phyloP scores from a whole-genome alignment of 2,329 filamentous ascomycete genomes.

The Emergomyces africanus region DNA sequence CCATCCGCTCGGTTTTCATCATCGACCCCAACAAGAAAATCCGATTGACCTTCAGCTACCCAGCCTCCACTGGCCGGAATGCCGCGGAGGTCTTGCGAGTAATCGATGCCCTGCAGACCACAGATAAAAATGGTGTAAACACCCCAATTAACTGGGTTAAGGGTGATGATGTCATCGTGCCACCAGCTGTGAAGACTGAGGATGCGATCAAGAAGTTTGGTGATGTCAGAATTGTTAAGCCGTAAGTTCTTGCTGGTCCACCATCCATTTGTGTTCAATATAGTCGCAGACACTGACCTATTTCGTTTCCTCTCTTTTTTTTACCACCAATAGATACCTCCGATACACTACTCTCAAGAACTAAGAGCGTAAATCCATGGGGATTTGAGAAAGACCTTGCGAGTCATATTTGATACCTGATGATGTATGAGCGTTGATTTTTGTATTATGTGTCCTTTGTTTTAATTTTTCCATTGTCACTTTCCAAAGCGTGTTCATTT shows the following conservation, averaged over 20 bases:
- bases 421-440: neutral
- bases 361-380: neutral
- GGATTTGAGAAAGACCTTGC: neutral
- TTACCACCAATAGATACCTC: conserved; percentile 19
- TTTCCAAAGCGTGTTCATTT: neutral
- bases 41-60: conserved; percentile 83
- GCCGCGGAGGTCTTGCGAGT: conserved; percentile 66
- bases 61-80: conserved; percentile 79
- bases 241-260: conserved; percentile 24
- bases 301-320: neutral
- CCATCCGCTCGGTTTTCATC: conserved; percentile 88
- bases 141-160: conserved; percentile 85
- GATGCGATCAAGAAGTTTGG: conserved; percentile 83
- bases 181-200: conserved; percentile 67
- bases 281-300: neutral
- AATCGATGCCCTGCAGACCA: conserved; percentile 66
- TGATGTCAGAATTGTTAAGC: conserved; percentile 50
- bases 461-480: neutral
- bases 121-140: conserved; percentile 77
- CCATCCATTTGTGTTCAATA: neutral
- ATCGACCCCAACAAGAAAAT: conserved; percentile 92
- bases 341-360: conserved; percentile 26
- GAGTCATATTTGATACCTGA: neutral
- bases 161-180: conserved; percentile 86
- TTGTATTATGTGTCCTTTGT: neutral